Evolutionary conservation across 2,329 filamentous ascomycete species (phyloP), one percentile per base, ranked within the genome.

Genomic region (Dothistroma pini): DNA sequence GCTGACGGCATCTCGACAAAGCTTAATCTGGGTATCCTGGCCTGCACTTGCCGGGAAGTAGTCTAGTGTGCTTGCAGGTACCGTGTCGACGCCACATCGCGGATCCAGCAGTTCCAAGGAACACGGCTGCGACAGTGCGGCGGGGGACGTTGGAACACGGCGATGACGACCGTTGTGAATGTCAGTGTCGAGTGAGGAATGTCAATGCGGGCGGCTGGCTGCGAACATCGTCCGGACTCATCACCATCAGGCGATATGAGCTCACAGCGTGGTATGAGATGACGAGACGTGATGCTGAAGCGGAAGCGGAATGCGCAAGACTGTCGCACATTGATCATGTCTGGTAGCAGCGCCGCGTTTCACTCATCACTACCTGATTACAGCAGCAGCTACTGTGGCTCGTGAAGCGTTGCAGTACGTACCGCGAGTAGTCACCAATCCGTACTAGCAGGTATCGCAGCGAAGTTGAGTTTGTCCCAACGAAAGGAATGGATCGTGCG

Each of bases 1-100:
- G 49, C 49, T 25, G 22, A 19, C n/a, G 44, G 34, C 34, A 49
- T 19, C 44, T 52, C 49, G 49, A 52, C 49, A n/a, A 52, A 52
- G 49, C 49, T 52, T 52, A 52, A 11, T 29, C 49, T 52, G 6
- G 9, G 12, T 10, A 29, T 29, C 2, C 25, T 11, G 19, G 25
- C 49, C 49, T 5, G 49, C 49, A 25, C 49, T 52, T 32, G 49
- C 49, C 11, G 2, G 5, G 19, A 21, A 49, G 10, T 10, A 19
- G 49, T 16, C 6, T 14, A 35, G 31, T 53, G 8, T 16, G 25
- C 49, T 19, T n/a, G 14, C 25, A 29, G 8, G 6, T 11, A 35
- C 9, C 10, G 16, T 16, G 11, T 19, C n/a, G 25, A 31, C 51
- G 51, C 51, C 51, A 53, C 51, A 53, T 53, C 51, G 29, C 11